Evolutionary conservation across 345 rosid genomes (phyloP), one percentile per base, ranked within the genome.

Genomic region (Linum trigynum): DNA sequence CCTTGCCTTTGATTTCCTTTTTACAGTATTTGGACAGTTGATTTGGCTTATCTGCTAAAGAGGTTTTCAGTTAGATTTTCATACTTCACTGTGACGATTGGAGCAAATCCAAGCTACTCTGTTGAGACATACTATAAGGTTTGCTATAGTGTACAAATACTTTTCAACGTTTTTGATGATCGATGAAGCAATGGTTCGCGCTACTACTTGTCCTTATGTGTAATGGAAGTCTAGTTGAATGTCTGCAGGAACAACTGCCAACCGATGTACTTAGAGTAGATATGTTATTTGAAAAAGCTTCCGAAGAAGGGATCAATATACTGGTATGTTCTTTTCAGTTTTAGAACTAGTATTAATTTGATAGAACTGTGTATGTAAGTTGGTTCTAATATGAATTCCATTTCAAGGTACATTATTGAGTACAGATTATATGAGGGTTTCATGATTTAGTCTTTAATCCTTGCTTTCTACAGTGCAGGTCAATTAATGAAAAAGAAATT

Each of bases 21-120:
- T 61, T 62, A 78, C 91, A 91, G 96, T 84, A 79, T 91, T 70
- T 95, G 95, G 99, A 89, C 95, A 1, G 86, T 95, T 23, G 99
- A 89, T 75, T 83, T 91, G 63, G 99, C 96, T 61, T 85, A 82
- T 81, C 69, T 86, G 68, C 77, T 95, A 76, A 87, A 83, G 75
- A 85, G 75, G 66, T 91, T 85, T 77, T 77, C 84, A 60, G 83
- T 88, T 74, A 81, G 79, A 38, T 94, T 89, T 79, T 85, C 86
- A 76, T 89, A 85, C 83, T 87, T 70, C 83, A 91, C 99, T 2
- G 77, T 88, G 76, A 94, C 97, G 32, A 23, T 23, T 23, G 32
- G 32, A 23, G 32, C 32, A 23, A 23, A 23, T 23, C 32, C 32
- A 23, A 23, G 32, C 32, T 23, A 23, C 32, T 23, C 32, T 23